These are phyloP conservation scores for Jacaranda mimosifolia DNA, from an alignment of 257 asterid species.

Conservation along the genomic window DNA sequence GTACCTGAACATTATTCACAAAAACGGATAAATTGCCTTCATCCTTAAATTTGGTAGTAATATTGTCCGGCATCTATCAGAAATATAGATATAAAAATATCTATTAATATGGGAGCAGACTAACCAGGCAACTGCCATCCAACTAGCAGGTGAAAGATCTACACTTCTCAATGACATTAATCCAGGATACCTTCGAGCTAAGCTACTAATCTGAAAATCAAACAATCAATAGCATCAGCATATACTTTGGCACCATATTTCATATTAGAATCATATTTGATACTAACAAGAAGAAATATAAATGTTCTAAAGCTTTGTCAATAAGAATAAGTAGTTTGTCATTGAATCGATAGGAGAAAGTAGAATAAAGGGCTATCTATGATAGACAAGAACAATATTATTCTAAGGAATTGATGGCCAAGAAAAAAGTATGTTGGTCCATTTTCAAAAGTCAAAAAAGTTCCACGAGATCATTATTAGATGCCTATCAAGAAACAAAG, in stretches of 20 bases:
- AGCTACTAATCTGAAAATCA: constrained; percentile 55
- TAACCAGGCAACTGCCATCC: constrained; percentile 93
- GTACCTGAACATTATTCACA: constrained; percentile 55
- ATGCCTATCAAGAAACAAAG: constrained; percentile 33
- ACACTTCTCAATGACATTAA: constrained; percentile 72
- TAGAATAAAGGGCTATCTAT: constrained; percentile 40
- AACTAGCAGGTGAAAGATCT: constrained; percentile 90
- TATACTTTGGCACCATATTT: background rate
- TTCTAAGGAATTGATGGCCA: constrained; percentile 30
- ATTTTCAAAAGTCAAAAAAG: constrained; percentile 38
- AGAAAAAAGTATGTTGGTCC: constrained; percentile 24
- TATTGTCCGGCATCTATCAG: background rate
- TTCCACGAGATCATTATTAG: constrained; percentile 23
- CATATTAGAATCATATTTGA: constrained; percentile 6
- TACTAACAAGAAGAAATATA: constrained; percentile 10
- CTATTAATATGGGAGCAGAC: constrained; percentile 12
- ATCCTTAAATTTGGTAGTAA: background rate
- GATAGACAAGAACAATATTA: constrained; percentile 32
- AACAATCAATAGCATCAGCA: constrained; percentile 11
- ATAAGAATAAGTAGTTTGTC: constrained; percentile 2
- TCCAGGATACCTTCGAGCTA: constrained; percentile 64
- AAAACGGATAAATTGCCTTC: background rate
- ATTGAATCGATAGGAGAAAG: constrained; percentile 18
- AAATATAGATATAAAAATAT: background rate
- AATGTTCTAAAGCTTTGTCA: constrained; percentile 31